Percentiles rank a stretch among this genome's conserved stretches.
Conservation (phyloP, 805 yeast species). For the Naumovozyma baii region DNA sequence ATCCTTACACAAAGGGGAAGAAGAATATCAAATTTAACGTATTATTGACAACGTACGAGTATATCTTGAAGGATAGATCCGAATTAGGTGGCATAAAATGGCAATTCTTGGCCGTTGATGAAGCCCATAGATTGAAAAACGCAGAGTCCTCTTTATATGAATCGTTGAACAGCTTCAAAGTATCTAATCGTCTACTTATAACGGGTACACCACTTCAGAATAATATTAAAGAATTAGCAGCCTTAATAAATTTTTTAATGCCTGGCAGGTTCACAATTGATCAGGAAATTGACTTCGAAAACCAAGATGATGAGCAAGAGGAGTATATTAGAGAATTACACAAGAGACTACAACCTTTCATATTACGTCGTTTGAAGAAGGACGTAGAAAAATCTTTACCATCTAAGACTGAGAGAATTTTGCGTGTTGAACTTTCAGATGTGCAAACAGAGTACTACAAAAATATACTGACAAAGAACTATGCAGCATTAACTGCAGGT, state of each 20-base stretch:
- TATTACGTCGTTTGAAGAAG: conserved; percentile 84
- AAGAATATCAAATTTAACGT: conserved; percentile 82
- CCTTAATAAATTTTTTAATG: conserved; percentile 88
- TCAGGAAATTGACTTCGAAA: conserved; percentile 90
- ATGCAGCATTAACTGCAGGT: conserved; percentile 83
- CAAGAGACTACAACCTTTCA: conserved; percentile 78
- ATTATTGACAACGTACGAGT: conserved; percentile 91
- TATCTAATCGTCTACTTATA: conserved; percentile 73
- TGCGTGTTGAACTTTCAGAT: conserved; percentile 91
- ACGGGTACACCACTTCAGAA: conserved; percentile 98
- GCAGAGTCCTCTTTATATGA: conserved; percentile 91
- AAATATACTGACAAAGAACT: conserved; percentile 85
- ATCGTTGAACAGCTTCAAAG: conserved; percentile 71
- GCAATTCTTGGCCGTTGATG: conserved; percentile 97
- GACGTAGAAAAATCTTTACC: conserved; percentile 97
- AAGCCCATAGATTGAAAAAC: conserved; percentile 93
- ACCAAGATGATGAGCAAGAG: conserved; percentile 81
- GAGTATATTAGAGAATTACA: conserved; percentile 80
- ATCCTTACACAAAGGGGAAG: conserved; percentile 34
- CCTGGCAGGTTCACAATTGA: conserved; percentile 88
- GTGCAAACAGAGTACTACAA: conserved; percentile 91
- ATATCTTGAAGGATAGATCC: conserved; percentile 76
- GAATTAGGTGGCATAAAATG: conserved; percentile 79
- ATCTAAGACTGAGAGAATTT: conserved; percentile 87
- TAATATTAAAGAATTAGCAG: conserved; percentile 90